Conservation (phyloP, 78 protist genomes). For the Anaeramoeba flamelloides region DNA sequence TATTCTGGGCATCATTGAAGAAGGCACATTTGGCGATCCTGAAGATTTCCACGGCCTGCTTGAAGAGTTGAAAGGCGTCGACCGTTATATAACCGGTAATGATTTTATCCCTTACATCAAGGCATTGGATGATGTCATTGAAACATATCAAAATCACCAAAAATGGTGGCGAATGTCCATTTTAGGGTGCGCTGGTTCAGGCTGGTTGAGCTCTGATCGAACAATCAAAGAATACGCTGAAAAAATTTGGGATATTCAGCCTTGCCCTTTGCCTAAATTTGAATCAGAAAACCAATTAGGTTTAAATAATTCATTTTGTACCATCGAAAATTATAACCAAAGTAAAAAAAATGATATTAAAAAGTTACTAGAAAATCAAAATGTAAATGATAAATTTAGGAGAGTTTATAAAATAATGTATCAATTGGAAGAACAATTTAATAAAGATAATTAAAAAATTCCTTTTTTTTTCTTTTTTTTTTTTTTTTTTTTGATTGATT, state of each 20-base stretch:
- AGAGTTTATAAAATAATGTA: no score
- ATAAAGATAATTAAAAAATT: no score
- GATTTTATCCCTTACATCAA: conserved; percentile 38
- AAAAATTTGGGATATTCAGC: conserved; percentile 62
- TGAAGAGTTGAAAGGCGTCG: no score
- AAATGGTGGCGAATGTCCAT: conserved; percentile 22
- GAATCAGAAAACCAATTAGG: no score
- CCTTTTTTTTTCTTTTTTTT: no score
- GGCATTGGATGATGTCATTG: conserved; percentile 12
- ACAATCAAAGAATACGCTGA: conserved; percentile 69
- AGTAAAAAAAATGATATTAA: no score
- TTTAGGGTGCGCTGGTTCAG: conserved; percentile 7
- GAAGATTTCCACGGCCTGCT: conserved; percentile 24
- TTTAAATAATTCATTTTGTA: no score
- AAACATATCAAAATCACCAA: not conserved
- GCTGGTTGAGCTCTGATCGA: conserved; percentile 69
- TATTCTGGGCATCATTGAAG: conserved; percentile 38
- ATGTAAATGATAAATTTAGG: no score
- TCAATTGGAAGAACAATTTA: no score
- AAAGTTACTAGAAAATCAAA: no score
- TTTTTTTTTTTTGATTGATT: no score
- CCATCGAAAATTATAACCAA: no score
- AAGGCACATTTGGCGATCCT: conserved; percentile 38
- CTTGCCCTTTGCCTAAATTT: conserved; percentile 9
- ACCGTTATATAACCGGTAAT: conserved; percentile 37